Evolutionary conservation across 1,284 basidiomycete genomes (phyloP), one percentile per base, ranked within the genome.

Genomic region (Sporisorium exsertum): DNA sequence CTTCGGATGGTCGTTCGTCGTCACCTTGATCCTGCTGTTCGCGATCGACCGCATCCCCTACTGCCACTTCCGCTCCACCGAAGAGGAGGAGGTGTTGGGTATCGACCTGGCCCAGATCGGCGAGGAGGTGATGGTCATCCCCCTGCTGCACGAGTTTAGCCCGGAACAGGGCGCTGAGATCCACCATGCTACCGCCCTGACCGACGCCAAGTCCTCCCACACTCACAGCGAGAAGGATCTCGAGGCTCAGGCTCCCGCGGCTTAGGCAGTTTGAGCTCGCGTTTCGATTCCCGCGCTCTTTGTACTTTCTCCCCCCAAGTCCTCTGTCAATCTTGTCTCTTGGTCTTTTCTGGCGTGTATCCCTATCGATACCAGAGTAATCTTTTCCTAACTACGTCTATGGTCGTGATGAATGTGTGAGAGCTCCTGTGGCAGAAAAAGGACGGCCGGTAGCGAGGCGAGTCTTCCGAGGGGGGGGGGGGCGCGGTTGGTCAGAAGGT

Each of bases 21-120:
- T 78, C 13, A 82, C 84, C 27, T 42, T 93, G 15, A 89, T 94
- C 87, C 93, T 97, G 85, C 89, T 94, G 60, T 94, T 95, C 91
- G 87, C 91, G 81, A 93, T 98, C 91, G 94, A 98, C 88, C 94
- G 89, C 87, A 93, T 97, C 81, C 96, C 96, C 3, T 91, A 91
- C 72, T 88, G 94, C 70, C 89, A 92, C 60, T 90, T 99, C 52
- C 91, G 94, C 66, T 89, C 90, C 20, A 87, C 88, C 33, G 94
- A 96, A 79, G 92, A 94, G 76, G 90, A 91, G 33, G 95, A 98
- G 88, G 92, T 95, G 69, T 88, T 97, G 65, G 96, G 96, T 72
- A 91, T 97, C 72, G 96, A 98, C 86, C 94, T 97, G 82, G 90
- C 91, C 15, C 93, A 95, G 87, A 92, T 97, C 88, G 95, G 95